phyloP scores from a whole-genome alignment of 2,329 filamentous ascomycete species.

The Thelonectria discophora region DNA sequence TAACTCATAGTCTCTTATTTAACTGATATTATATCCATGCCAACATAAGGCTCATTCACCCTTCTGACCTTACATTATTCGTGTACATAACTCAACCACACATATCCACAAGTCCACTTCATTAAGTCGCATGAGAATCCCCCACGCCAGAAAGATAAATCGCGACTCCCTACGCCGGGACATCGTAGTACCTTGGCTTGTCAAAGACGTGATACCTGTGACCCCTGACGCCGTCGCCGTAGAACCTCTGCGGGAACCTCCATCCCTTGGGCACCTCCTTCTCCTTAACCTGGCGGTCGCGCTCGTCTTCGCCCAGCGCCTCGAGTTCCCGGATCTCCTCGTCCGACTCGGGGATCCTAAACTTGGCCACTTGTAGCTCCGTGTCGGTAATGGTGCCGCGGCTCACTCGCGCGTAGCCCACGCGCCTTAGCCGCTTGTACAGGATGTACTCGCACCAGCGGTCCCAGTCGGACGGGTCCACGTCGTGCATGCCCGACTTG shows the following conservation, averaged over 20 bases:
- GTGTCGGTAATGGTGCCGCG: constrained; percentile 95
- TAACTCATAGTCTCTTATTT: background rate
- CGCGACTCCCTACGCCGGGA: constrained; percentile 1
- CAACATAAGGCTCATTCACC: constrained; percentile 28
- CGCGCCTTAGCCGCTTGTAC: constrained; percentile 86
- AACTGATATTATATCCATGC: constrained; percentile 22
- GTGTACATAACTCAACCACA: constrained; percentile 17
- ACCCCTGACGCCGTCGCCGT: constrained; percentile 84
- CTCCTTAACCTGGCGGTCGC: constrained; percentile 71
- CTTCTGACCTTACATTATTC: constrained; percentile 32
- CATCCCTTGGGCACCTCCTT: constrained; percentile 77
- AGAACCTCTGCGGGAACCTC: constrained; percentile 86
- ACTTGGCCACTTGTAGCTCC: constrained; percentile 95
- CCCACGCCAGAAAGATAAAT: constrained; percentile 9
- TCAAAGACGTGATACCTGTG: constrained; percentile 96
- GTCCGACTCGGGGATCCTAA: constrained; percentile 76
- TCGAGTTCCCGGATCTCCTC: constrained; percentile 60
- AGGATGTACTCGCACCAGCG: constrained; percentile 99
- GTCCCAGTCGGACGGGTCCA: constrained; percentile 93
- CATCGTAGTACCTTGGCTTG: constrained; percentile 78
- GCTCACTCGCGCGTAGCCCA: constrained; percentile 89
- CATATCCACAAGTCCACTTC: constrained; percentile 17
- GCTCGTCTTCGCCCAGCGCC: constrained; percentile 58
- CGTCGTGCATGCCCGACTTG: constrained; percentile 90
- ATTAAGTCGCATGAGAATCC: constrained; percentile 10